phyloP scores from a whole-genome alignment of 2,329 filamentous ascomycete species.

The Thermomyces lanuginosus region DNA sequence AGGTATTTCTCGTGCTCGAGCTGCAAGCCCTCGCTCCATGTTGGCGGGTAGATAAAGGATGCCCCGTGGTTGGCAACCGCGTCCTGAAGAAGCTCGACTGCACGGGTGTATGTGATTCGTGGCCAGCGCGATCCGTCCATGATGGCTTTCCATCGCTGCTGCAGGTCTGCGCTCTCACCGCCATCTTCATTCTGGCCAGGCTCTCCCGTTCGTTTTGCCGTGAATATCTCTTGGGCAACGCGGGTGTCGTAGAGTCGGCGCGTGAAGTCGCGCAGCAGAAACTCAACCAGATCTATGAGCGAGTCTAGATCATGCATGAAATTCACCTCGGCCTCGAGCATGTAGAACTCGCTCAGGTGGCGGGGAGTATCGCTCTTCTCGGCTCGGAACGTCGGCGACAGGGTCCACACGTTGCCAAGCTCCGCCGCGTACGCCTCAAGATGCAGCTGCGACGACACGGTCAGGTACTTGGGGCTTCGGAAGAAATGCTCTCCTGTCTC shows the following conservation, averaged over 20 bases:
- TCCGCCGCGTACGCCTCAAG: constrained; percentile 82
- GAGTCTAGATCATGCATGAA: constrained; percentile 54
- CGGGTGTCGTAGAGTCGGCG: constrained; percentile 33
- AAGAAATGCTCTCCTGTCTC: constrained; percentile 49
- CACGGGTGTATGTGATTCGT: constrained; percentile 66
- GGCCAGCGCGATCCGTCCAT: constrained; percentile 46
- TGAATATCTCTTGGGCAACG: constrained; percentile 41
- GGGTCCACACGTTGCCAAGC: constrained; percentile 78
- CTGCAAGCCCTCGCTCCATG: constrained; percentile 60
- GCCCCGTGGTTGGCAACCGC: constrained; percentile 35
- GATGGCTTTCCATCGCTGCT: constrained; percentile 57
- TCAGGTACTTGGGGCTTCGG: constrained; percentile 75
- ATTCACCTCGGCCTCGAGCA: constrained; percentile 83
- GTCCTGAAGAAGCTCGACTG: constrained; percentile 50
- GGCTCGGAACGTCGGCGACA: constrained; percentile 86
- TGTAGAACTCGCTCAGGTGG: constrained; percentile 95
- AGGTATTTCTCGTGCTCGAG: constrained; percentile 88
- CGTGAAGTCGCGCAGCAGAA: constrained; percentile 50
- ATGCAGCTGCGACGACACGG: constrained; percentile 87
- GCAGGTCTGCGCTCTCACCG: constrained; percentile 34
- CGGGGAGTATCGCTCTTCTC: constrained; percentile 85
- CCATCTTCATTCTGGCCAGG: constrained; percentile 25
- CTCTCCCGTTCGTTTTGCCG: constrained; percentile 25
- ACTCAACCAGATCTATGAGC: constrained; percentile 67
- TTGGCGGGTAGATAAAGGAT: constrained; percentile 50